Evolutionary conservation across 2,329 filamentous ascomycete species (phyloP).

Genomic region (Diaporthe citri): DNA sequence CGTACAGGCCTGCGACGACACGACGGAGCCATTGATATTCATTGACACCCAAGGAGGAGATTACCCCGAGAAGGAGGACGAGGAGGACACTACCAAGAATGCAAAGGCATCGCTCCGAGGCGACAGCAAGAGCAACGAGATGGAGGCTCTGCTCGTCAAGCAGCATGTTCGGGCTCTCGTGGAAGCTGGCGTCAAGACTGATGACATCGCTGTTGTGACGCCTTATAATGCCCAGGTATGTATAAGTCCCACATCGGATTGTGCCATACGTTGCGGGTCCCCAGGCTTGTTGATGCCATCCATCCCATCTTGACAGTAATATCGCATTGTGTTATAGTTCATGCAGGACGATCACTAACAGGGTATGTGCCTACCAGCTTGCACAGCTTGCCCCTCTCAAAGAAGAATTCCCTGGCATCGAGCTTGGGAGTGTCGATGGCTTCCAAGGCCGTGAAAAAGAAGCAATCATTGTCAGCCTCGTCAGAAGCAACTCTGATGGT

Average conservation of each 20-base stretch:
- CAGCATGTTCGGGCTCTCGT: conserved; percentile 83
- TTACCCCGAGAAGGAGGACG: conserved; percentile 85
- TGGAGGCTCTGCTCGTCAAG: conserved; percentile 85
- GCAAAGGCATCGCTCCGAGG: conserved; percentile 59
- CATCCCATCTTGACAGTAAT: conserved; percentile 15
- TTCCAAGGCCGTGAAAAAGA: conserved; percentile 98
- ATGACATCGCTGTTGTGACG: conserved; percentile 93
- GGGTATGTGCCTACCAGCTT: conserved; percentile 63
- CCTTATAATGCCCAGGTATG: conserved; percentile 93
- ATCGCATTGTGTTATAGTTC: conserved; percentile 33
- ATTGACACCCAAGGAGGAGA: conserved; percentile 97
- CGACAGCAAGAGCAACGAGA: conserved; percentile 89
- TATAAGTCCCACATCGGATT: conserved; percentile 12
- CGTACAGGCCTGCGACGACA: conserved; percentile 86
- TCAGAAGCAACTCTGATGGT: conserved; percentile 86
- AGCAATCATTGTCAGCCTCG: conserved; percentile 92
- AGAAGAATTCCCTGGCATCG: conserved; percentile 84
- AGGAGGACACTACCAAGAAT: conserved; percentile 70
- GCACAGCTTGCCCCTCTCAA: conserved; percentile 84
- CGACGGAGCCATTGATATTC: conserved; percentile 87
- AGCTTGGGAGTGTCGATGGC: conserved; percentile 96
- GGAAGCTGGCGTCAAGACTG: conserved; percentile 81
- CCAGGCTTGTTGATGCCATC: conserved; percentile 29
- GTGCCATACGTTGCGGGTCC: conserved; percentile 31
- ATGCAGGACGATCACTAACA: conserved; percentile 42